Evolutionary conservation across 2,329 filamentous ascomycete species (phyloP).

Genomic region (Verticillium albo-atrum): DNA sequence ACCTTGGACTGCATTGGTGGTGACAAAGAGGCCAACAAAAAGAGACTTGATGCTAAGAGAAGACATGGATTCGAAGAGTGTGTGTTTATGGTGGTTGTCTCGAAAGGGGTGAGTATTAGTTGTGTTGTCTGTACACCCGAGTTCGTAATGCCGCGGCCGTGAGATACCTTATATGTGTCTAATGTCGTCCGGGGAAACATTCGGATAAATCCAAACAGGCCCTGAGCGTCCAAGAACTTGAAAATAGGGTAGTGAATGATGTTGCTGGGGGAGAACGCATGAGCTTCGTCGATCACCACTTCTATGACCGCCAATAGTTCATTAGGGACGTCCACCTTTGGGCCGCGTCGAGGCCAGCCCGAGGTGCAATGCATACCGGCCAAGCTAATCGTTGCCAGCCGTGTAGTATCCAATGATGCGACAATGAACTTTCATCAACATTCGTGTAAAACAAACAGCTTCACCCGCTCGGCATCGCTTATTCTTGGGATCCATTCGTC

Average conservation of each 20-base stretch:
- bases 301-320: not conserved
- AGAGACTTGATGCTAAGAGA: not conserved
- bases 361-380: not conserved
- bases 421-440: too few relatives aligned
- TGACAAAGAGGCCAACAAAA: not conserved
- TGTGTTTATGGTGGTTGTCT: not conserved
- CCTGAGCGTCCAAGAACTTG: not conserved
- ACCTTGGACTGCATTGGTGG: not conserved
- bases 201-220: not conserved
- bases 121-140: not conserved
- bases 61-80: not conserved
- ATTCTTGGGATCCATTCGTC: not conserved
- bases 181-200: not conserved
- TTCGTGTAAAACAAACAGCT: too few relatives aligned
- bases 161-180: not conserved
- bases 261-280: not conserved
- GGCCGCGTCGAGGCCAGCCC: not conserved
- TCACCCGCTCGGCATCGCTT: not conserved
- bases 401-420: not conserved
- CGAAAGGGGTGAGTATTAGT: not conserved
- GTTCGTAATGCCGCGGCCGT: not conserved
- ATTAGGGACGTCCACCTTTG: not conserved
- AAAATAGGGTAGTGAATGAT: not conserved
- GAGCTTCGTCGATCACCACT: not conserved
- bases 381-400: not conserved